Base-by-base conservation (phyloP, 495 filamentous ascomycete species). In the Bryoglossum gracile region DNA sequence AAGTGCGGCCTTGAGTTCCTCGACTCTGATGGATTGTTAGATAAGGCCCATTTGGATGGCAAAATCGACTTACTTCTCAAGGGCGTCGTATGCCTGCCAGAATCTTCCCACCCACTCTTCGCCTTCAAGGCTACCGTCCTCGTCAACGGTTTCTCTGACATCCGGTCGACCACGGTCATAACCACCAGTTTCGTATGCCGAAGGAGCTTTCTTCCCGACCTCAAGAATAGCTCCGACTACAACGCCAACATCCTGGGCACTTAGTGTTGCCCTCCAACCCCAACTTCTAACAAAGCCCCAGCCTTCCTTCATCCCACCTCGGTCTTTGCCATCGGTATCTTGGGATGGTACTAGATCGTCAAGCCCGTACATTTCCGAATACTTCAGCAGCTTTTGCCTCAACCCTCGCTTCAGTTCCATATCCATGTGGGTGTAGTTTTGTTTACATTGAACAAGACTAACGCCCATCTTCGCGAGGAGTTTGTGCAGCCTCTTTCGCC, bases 401-500 rank as follows among this genome's bases (percentile, higher is more conserved):
- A 98, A 69, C 10, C 84, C 86, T 18, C 87, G 82, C 66, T 98
- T 98, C 30, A 98, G 68, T 59, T 92, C 82, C 86, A 97, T 91
- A 62, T 98, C 94, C 89, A 98, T 95, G 65, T 98, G 92, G 2
- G 89, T 86, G 62, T 98, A 98, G 59, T 77, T 90, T 62, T 96
- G 90, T 54, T 87, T 88, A 67, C 89, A 95, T 70, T 97, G 91
- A 16, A 78, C 84, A 24, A 97, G 70, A 64, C 85, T 90, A 55
- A 98, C 87, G 19, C 92, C 92, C 94, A 98, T 98, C 64, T 96
- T 98, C 26, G 92, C 92, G 9, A 98, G 74, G 0, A 98, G 74
- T 61, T 95, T 96, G 65, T 97, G 88, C n/a, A 98, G 70, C 32
- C 91, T 79, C 62, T 95, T 94, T 18, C 84, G 72, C 14, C 92